Conservation (phyloP, 1,284 basidiomycete species). For the Pisolithus thermaeus region DNA sequence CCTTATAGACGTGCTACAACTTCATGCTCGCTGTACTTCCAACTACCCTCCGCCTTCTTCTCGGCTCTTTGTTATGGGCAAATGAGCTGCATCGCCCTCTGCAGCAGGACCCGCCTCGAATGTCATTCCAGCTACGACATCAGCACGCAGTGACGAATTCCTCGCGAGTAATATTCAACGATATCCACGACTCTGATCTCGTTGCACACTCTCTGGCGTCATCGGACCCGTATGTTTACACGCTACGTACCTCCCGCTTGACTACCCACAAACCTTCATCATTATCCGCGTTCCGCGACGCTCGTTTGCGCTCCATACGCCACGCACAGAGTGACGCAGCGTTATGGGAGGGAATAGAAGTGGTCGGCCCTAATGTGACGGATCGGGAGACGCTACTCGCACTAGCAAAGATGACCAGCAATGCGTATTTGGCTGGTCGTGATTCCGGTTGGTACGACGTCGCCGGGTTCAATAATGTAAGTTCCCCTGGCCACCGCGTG, state of each 20-base stretch:
- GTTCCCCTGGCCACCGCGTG: constrained; percentile 25
- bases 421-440: constrained; percentile 66
- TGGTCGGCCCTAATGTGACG: constrained; percentile 60
- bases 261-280: constrained; percentile 44
- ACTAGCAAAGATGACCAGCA: constrained; percentile 86
- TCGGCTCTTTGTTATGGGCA: constrained; percentile 21
- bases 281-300: constrained; percentile 37
- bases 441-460: constrained; percentile 72
- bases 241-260: constrained; percentile 32
- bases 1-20: not conserved
- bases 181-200: constrained; percentile 33
- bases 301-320: constrained; percentile 42
- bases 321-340: constrained; percentile 35
- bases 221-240: constrained; percentile 30
- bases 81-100: constrained; percentile 8
- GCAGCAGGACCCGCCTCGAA: constrained; percentile 17
- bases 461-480: constrained; percentile 51
- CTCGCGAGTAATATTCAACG: constrained; percentile 50
- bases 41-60: constrained; percentile 19
- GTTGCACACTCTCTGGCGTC: constrained; percentile 18
- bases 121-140: constrained; percentile 61
- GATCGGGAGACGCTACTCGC: constrained; percentile 70
- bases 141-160: constrained; percentile 48
- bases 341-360: constrained; percentile 49
- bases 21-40: constrained; percentile 22